Base-by-base conservation (phyloP, 805 yeast genomes). In the Wickerhamiella occidentalis region DNA sequence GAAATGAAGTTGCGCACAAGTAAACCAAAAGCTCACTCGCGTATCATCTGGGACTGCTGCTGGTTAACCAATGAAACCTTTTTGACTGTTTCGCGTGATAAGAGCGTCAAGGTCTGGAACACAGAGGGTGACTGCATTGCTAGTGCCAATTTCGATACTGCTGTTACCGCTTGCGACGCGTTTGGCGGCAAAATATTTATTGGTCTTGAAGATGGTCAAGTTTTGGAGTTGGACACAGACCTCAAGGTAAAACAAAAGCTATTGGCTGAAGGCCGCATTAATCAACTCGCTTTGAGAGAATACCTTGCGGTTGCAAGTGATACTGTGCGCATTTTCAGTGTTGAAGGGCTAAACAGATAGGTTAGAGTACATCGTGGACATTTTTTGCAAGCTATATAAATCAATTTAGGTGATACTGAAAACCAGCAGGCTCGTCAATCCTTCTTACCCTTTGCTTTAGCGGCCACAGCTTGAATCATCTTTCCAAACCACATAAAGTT, bases 21-120 rank as follows among this genome's bases (percentile, higher is more conserved):
- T 17, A 72, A 75, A 49, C 76, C 76, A 30, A 85, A 82, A 62
- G 96, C 96, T 0, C 99, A 94, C 61, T 65, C 82, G 1, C 77
- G 96, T 64, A 90, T 92, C 58, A 77, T 92, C 40, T 94, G 98
- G 98, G 97, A 92, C 67, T 80, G 90, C 61, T 76, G 83, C 35
- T 92, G 96, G 95, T 68, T 80, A 0, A 23, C 36, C 21, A 55
- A 54, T 11, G 38, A 47, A 22, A 62, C 63, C n/a, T 88, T 90
- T 59, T 72, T 84, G 13, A 88, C 96, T 0, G 94, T 82, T 0
- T 81, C 95, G 2, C 77, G 98, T 63, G 98, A 92, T 63, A 83
- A 80, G 59, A 74, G 78, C 2, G 62, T 88, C 45, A 85, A 83
- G 59, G 37, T 25, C 26, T 65, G 66, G 66, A 51, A 48, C 11